Conservation (phyloP, 2,329 filamentous ascomycete species). For the Biscogniauxia sp. region DNA sequence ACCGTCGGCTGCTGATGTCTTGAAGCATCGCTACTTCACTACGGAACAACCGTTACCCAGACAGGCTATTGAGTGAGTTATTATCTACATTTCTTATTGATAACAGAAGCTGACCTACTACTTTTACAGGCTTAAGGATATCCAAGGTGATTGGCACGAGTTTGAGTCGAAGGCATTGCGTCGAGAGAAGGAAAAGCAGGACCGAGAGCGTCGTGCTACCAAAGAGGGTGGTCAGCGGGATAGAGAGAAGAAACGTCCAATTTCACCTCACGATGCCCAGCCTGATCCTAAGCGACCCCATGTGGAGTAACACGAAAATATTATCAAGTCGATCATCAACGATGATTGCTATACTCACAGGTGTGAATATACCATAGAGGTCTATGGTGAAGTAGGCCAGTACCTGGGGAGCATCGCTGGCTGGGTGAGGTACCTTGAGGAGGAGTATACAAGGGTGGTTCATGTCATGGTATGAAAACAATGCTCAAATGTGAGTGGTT, state of each 20-base stretch:
- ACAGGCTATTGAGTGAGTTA: constrained; percentile 74
- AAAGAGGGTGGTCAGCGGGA: constrained; percentile 38
- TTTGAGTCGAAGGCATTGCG: constrained; percentile 94
- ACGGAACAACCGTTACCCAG: constrained; percentile 73
- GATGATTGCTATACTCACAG: constrained; percentile 10
- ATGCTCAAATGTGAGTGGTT: neutral
- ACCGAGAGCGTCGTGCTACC: constrained; percentile 47
- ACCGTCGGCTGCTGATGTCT: constrained; percentile 78
- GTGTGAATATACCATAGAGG: neutral
- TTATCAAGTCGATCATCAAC: constrained; percentile 8
- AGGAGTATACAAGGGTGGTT: neutral
- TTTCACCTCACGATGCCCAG: constrained; percentile 21
- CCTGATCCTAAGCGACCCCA: constrained; percentile 29
- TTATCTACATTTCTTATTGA: constrained; percentile 25
- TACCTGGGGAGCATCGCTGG: neutral
- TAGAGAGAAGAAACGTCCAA: constrained; percentile 29
- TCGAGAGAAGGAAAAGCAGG: constrained; percentile 77
- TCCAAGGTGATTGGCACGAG: constrained; percentile 97
- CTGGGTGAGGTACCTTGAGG: neutral
- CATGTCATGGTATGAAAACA: neutral
- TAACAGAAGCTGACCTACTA: constrained; percentile 6
- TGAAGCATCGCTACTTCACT: constrained; percentile 86
- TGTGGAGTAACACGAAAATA: constrained; percentile 23
- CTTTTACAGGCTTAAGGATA: constrained; percentile 61
- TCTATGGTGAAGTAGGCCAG: neutral